These are phyloP conservation scores for Penicillium salamii DNA, from an alignment of 495 filamentous ascomycete genomes.

Conservation along the genomic window DNA sequence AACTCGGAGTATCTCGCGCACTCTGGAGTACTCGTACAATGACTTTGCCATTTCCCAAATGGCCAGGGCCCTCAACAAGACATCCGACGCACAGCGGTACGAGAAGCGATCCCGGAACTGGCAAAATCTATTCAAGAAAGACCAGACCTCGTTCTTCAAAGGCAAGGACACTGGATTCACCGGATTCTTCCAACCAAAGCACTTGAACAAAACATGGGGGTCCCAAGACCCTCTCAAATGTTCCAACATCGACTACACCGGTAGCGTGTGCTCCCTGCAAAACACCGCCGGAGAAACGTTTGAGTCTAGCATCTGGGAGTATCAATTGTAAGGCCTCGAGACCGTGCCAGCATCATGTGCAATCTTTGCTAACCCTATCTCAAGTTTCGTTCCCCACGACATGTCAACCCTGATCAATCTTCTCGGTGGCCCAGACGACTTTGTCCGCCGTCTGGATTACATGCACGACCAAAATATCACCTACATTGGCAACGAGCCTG, in stretches of 20 bases:
- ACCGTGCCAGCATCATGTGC: not conserved
- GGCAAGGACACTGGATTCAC: conserved; percentile 48
- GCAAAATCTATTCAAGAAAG: conserved; percentile 66
- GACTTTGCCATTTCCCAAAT: conserved; percentile 62
- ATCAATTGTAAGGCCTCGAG: conserved; percentile 53
- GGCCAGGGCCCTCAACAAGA: conserved; percentile 54
- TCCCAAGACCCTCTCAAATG: conserved; percentile 54
- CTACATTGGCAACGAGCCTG: conserved; percentile 70
- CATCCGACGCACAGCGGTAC: conserved; percentile 56
- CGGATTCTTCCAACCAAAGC: conserved; percentile 67
- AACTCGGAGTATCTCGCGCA: conserved; percentile 65
- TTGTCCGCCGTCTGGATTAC: conserved; percentile 64
- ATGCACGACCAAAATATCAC: conserved; percentile 51
- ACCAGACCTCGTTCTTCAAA: conserved; percentile 46
- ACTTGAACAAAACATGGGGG: conserved; percentile 56
- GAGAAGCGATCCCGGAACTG: conserved; percentile 60
- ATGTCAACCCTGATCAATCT: conserved; percentile 59
- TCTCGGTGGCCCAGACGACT: conserved; percentile 56
- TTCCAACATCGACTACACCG: conserved; percentile 41
- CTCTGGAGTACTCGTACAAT: conserved; percentile 70
- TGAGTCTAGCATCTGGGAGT: conserved; percentile 69
- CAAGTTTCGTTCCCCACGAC: conserved; percentile 67
- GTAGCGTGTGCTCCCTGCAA: conserved; percentile 62
- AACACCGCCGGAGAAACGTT: conserved; percentile 56
- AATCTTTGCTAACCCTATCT: conserved; percentile 1